Evolutionary conservation across 192 early-diverging fungal species (phyloP), one percentile per base, ranked within the genome.

Genomic region (Cladochytrium replicatum): DNA sequence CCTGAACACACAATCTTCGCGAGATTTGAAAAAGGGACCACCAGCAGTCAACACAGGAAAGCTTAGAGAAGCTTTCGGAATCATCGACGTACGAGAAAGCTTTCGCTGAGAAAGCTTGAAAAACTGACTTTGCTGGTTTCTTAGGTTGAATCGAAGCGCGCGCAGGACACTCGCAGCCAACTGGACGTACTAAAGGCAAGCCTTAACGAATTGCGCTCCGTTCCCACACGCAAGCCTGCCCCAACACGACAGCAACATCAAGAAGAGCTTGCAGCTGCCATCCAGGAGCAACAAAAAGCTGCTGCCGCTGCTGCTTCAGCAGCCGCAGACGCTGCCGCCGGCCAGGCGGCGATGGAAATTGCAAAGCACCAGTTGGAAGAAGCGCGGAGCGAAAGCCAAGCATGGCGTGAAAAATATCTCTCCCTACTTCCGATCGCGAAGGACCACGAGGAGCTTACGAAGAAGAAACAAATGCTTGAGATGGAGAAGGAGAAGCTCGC

Each of bases 341-440:
- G 52, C 17, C 8, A 13, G 6, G 31, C 43, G n/a, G 39, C 49
- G 4, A 37, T 56, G 22, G n/a, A 26, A 9, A n/a, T n/a, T n/a
- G n/a, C n/a, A n/a, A n/a, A n/a, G 7, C 44, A 40, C 25, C 53
- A 61, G 27, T 32, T 55, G 8, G 54, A 56, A 7, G 48, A 48
- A 6, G 40, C 48, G 3, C 29, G 28, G 17, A 28, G 13, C 5
- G 37, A 54, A 27, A 47, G 43, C 8, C 7, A 52, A 19, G 22
- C 24, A 15, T 54, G 50, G 52, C 32, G 26, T 7, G 29, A 39
- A 9, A 60, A 67, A 24, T 41, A 57, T 29, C 29, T 56, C 9
- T 25, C 3, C 4, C 15, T 26, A 13, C 30, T 32, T 19, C 21
- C 46, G 1, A 39, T 47, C 24, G 45, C 48, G 4, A 32, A 54